A percentile compares a stretch with the other conserved stretches of the same genome.
Evolutionary conservation across 2,329 filamentous ascomycete species (phyloP).

Genomic region (Hypoxylon sp.): DNA sequence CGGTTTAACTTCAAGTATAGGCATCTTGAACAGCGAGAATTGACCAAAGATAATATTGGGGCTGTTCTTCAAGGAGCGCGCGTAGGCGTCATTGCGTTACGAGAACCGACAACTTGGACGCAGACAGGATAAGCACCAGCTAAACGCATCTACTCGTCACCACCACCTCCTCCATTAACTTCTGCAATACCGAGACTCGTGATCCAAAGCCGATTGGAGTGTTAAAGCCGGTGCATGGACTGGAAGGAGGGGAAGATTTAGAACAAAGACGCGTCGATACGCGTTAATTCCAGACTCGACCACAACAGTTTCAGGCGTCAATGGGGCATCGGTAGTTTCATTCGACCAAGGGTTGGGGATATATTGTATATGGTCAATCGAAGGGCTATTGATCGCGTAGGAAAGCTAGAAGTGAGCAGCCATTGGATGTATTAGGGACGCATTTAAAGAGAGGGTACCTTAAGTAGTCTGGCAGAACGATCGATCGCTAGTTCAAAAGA

Average conservation of each 20-base stretch:
- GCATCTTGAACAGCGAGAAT: slow-evolving; percentile 62
- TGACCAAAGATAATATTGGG: neutral
- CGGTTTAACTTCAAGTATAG: slow-evolving; percentile 69
- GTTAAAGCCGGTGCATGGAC: slow-evolving; percentile 11
- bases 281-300: slow-evolving; percentile 18
- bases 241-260: slow-evolving; percentile 5
- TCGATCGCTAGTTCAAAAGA: neutral
- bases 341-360: neutral
- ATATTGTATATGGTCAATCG: slow-evolving; percentile 1
- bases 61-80: slow-evolving; percentile 19
- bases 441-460: neutral
- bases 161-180: slow-evolving; percentile 10
- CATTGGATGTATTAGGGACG: neutral
- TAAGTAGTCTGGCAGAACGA: neutral
- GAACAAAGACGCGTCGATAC: slow-evolving; percentile 44
- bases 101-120: neutral
- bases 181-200: slow-evolving; percentile 1
- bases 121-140: neutral
- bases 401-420: neutral
- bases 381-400: slow-evolving; percentile 22
- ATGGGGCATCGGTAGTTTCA: slow-evolving; percentile 1
- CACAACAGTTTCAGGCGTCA: neutral
- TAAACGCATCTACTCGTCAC: neutral
- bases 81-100: slow-evolving; percentile 31
- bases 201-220: neutral